Evolutionary conservation across 805 yeast genomes (phyloP).

Genomic region (Blastobotrys americana): DNA sequence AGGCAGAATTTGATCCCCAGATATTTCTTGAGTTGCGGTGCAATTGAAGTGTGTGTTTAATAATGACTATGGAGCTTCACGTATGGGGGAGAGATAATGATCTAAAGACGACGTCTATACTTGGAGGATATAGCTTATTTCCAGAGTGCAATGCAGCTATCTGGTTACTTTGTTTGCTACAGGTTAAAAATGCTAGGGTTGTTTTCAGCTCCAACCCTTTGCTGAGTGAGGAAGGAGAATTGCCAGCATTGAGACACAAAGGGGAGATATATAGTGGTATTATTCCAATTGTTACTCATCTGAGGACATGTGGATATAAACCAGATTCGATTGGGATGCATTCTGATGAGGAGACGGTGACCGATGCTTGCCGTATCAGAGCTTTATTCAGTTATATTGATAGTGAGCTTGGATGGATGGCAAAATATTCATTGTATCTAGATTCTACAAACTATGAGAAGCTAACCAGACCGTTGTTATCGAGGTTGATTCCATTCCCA

Average conservation of each 20-base stretch:
- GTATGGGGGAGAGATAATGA: constrained; percentile 26
- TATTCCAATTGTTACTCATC: constrained; percentile 21
- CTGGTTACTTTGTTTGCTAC: constrained; percentile 19
- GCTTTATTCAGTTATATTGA: constrained; percentile 15
- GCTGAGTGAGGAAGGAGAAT: constrained; percentile 18
- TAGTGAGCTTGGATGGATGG: constrained; percentile 17
- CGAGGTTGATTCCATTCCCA: constrained; percentile 29
- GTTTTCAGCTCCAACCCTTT: constrained; percentile 23
- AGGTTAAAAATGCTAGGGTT: constrained; percentile 14
- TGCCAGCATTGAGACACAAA: constrained; percentile 24
- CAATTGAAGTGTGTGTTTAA: too few species aligned
- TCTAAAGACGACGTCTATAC: background rate
- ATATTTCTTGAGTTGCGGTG: too few species aligned
- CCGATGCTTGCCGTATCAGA: constrained; percentile 16
- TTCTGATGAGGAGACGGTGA: too few species aligned
- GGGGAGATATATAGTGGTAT: constrained; percentile 19
- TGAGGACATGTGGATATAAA: constrained; percentile 11
- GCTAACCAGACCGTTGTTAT: constrained; percentile 27
- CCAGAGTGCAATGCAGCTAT: constrained; percentile 29
- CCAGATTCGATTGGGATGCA: constrained; percentile 5
- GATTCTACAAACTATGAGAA: constrained; percentile 26
- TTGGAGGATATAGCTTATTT: constrained; percentile 17
- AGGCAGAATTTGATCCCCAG: too few species aligned
- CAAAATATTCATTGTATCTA: constrained; percentile 21
- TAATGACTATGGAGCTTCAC: constrained; percentile 28